phyloP scores from a whole-genome alignment of 1,284 basidiomycete genomes.

The Ustilago bromivora region DNA sequence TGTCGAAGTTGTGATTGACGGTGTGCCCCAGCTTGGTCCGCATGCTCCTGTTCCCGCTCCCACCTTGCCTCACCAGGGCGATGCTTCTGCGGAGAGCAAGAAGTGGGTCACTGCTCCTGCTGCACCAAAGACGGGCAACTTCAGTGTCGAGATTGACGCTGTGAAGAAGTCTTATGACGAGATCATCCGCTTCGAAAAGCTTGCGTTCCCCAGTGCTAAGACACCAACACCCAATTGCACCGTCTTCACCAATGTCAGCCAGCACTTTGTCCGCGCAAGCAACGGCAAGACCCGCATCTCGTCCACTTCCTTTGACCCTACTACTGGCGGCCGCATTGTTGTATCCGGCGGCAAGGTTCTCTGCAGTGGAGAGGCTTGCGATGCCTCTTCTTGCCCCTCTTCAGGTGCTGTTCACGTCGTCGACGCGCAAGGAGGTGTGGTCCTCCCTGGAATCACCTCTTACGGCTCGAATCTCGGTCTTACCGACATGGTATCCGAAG shows the following conservation, averaged over 20 bases:
- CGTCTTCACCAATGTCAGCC: slow-evolving; percentile 51
- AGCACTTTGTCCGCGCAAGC: slow-evolving; percentile 25
- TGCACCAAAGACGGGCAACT: slow-evolving; percentile 45
- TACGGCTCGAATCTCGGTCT: slow-evolving; percentile 61
- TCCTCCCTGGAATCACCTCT: slow-evolving; percentile 55
- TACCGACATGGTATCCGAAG: slow-evolving; percentile 58
- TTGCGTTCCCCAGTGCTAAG: slow-evolving; percentile 53
- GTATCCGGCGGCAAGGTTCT: slow-evolving; percentile 44
- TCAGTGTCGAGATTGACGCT: slow-evolving; percentile 40
- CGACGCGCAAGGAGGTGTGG: slow-evolving; percentile 38
- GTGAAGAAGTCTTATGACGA: slow-evolving; percentile 40
- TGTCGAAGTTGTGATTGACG: slow-evolving; percentile 76
- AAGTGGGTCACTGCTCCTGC: slow-evolving; percentile 15
- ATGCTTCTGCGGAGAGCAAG: neutral
- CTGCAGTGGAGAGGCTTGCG: slow-evolving; percentile 37
- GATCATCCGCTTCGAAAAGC: slow-evolving; percentile 47
- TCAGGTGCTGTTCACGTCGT: slow-evolving; percentile 13
- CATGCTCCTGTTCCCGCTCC: slow-evolving; percentile 30
- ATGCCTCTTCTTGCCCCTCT: slow-evolving; percentile 7
- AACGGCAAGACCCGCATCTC: slow-evolving; percentile 3
- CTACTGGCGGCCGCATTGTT: slow-evolving; percentile 20
- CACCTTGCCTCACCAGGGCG: slow-evolving; percentile 7
- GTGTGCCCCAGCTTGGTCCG: slow-evolving; percentile 71
- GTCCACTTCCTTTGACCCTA: slow-evolving; percentile 5
- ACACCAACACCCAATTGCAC: slow-evolving; percentile 20